Conservation (phyloP, 2,329 filamentous ascomycete genomes). For the Nemania abortiva region DNA sequence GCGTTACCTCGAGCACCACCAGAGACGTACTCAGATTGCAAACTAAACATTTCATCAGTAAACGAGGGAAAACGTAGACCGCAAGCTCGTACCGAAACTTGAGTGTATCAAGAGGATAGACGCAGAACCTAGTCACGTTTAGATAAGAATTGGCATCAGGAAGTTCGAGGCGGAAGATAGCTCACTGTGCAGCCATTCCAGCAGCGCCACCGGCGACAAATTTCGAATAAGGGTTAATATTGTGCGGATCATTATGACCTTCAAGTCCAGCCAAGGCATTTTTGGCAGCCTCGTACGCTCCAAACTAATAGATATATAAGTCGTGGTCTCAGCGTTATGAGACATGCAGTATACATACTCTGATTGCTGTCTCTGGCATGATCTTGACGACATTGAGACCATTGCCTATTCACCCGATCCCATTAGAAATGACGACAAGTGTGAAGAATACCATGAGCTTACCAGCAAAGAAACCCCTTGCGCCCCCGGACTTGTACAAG, state of each 20-base stretch:
- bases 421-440: conserved; percentile 26
- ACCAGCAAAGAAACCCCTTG: conserved; percentile 94
- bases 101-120: conserved; percentile 92
- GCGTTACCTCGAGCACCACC: conserved; percentile 86
- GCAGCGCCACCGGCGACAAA: conserved; percentile 92
- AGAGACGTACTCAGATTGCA: conserved; percentile 94
- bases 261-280: conserved; percentile 86
- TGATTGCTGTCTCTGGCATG: conserved; percentile 98
- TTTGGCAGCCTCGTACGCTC: conserved; percentile 96
- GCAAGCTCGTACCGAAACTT: conserved; percentile 67
- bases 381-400: conserved; percentile 97
- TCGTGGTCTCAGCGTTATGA: background rate
- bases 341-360: conserved; percentile 57
- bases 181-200: conserved; percentile 92
- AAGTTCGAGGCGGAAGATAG: conserved; percentile 41
- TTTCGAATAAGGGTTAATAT: conserved; percentile 85
- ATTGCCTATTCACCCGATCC: conserved; percentile 73
- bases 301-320: conserved; percentile 68
- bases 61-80: conserved; percentile 7
- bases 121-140: conserved; percentile 72
- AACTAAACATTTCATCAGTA: conserved; percentile 66
- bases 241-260: conserved; percentile 84
- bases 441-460: conserved; percentile 49
- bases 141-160: conserved; percentile 36
- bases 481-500: conserved; percentile 86